Base-by-base conservation (phyloP, 306 rosid genomes). In the Neltuma alba region DNA sequence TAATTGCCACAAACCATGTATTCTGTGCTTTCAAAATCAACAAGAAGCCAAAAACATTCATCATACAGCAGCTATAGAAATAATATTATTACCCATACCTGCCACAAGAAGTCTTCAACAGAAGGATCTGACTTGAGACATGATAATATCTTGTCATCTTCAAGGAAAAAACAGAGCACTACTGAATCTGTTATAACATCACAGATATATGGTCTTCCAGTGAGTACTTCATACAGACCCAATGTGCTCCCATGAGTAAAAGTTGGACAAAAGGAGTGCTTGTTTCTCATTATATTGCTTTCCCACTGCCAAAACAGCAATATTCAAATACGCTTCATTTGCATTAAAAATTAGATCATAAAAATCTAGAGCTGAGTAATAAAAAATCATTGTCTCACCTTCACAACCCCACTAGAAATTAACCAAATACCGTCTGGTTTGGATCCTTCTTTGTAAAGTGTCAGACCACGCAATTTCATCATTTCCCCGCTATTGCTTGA, bases 351-450 rank as follows among this genome's bases (percentile, higher is more conserved):
- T 50, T 63, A 55, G 61, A 86, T 72, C 9, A 48, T 50, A 74
- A 20, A 57, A 36, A 36, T 36, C 52, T 3, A 57, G 50, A 54
- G 70, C 55, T 45, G 47, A 30, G 70, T 16, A 21, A 5, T 25
- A 73, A 37, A 48, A 34, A 41, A 67, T 20, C 38, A 13, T 61
- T 14, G 11, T 61, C 57, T 82, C 88, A 94, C 99, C 97, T 94
- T 94, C 70, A 94, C 95, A 70, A 88, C 89, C 81, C 97, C 99
- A 81, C 82, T 94, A 66, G 92, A 94, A 84, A 92, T 83, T 84
- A 94, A 89, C 97, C 97, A 94, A 74, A 92, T 86, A 72, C 99
- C 97, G 83, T 83, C 85, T 45, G 95, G 88, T 76, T 83, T 91
- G 77, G 93, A 85, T 10, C 95, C 95, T 87, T 92, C 97, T 82